These are phyloP conservation scores for Tuber microsphaerosporum DNA, from an alignment of 495 filamentous ascomycete genomes.

Conservation along the genomic window DNA sequence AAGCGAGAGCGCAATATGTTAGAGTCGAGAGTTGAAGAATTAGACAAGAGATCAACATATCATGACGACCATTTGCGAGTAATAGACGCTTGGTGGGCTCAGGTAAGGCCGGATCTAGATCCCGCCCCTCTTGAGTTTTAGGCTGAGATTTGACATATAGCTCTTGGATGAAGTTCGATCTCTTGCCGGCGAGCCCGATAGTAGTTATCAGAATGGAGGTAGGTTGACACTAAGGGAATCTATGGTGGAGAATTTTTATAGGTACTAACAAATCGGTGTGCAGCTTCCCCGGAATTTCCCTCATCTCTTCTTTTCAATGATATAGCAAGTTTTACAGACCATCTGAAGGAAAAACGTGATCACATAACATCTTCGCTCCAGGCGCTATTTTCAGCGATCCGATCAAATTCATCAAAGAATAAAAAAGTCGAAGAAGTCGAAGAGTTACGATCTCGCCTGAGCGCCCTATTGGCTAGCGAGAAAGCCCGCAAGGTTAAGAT, in stretches of 20 bases:
- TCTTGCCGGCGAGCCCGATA: conserved; percentile 51
- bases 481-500: conserved; percentile 72
- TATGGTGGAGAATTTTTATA: not conserved
- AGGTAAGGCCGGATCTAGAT: conserved; percentile 52
- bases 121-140: conserved; percentile 31
- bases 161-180: conserved; percentile 79
- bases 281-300: conserved; percentile 49
- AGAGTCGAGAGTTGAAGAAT: conserved; percentile 66
- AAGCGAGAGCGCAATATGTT: conserved; percentile 77
- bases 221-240: conserved; percentile 23
- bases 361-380: conserved; percentile 58
- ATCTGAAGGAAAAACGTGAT: conserved; percentile 57
- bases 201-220: conserved; percentile 52
- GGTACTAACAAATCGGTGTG: conserved; percentile 4
- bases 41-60: conserved; percentile 63
- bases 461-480: conserved; percentile 66
- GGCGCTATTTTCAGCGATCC: conserved; percentile 46
- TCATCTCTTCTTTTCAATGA: conserved; percentile 60
- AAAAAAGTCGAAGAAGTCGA: conserved; percentile 52
- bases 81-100: conserved; percentile 83
- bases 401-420: conserved; percentile 30
- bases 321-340: conserved; percentile 65
- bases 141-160: conserved; percentile 49
- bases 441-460: conserved; percentile 65
- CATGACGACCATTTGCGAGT: conserved; percentile 88